Evolutionary conservation across 2,329 filamentous ascomycete genomes (phyloP).

Genomic region (Sclerotinia spermophila): DNA sequence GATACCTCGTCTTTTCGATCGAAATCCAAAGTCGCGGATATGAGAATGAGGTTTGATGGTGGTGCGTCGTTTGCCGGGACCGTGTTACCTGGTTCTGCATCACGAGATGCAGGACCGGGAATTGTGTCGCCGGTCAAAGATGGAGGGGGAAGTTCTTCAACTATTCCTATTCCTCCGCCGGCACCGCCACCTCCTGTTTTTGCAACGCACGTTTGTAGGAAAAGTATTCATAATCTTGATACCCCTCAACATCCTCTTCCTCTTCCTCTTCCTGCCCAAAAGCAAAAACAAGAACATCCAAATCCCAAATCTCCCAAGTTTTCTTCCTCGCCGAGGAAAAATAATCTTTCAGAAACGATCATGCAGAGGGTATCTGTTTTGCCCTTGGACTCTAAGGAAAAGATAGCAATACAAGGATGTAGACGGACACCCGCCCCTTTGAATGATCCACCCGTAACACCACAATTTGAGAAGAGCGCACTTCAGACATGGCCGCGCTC

Average conservation of each 20-base stretch:
- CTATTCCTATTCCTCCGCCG: neutral
- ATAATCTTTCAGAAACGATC: neutral
- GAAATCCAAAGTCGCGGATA: conserved; percentile 27
- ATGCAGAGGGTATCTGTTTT: neutral
- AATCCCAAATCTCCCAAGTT: neutral
- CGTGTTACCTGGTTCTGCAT: neutral
- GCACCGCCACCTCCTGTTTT: neutral
- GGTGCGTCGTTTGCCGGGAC: conserved; percentile 10
- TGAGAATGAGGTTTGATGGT: conserved; percentile 29
- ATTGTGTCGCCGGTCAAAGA: neutral
- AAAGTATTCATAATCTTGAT: neutral
- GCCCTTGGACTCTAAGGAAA: neutral
- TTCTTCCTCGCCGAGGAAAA: neutral
- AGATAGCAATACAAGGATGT: neutral
- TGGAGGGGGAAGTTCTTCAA: neutral
- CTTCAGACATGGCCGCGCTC: conserved; percentile 7
- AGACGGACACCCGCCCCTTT: neutral
- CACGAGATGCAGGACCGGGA: neutral
- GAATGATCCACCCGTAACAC: neutral
- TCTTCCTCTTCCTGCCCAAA: too few species aligned
- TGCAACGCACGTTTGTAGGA: neutral
- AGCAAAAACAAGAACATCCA: neutral
- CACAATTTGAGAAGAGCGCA: neutral
- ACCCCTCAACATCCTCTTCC: neutral
- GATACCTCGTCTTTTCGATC: conserved; percentile 12